Base-by-base conservation (phyloP, 805 yeast species). In the Metschnikowia vanudenii region DNA sequence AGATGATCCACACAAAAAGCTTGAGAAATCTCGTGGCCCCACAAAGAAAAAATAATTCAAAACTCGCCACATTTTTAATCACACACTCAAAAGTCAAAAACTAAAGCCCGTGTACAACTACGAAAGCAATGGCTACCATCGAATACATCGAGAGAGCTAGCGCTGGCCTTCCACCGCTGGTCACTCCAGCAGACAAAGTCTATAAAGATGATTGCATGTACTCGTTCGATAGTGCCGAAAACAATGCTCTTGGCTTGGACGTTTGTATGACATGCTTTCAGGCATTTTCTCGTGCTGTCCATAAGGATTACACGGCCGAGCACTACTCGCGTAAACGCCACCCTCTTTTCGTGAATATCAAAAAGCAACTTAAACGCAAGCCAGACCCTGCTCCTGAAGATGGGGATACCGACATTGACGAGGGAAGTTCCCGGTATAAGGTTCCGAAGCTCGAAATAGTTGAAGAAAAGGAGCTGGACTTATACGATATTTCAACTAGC, bases 191-290 rank as follows among this genome's bases (percentile, higher is more conserved):
- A 19, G 48, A 62, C 33, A 57, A 74, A 2, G 80, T 91, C 14
- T 83, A 81, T 58, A 91, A 88, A 60, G 97, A 92, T 68, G 97
- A 90, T 54, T 91, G 97, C 61, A 85, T 86, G 69, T 92, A 79
- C 66, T 85, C 91, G 43, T 92, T 85, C 60, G 92, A 83, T 50
- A 81, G 88, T 0, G 79, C 88, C 32, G 76, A 69, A 43, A 67
- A 74, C 42, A 67, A 67, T 10, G 54, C 48, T 4, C 43, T 61
- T 6, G 95, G 95, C 0, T 62, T 92, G 14, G 91, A 86, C 58
- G 79, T 91, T 12, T 91, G 97, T 52, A 68, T 94, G 41, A 55
- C 68, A 1, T 84, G 96, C 55, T 88, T 78, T 63, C 86, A 85
- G 45, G 81, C 89, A 5, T 87, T 85, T 41, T 79, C 85, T 40